These are phyloP conservation scores for Leccinum huronense DNA, from an alignment of 1,284 basidiomycete species.

Conservation along the genomic window DNA sequence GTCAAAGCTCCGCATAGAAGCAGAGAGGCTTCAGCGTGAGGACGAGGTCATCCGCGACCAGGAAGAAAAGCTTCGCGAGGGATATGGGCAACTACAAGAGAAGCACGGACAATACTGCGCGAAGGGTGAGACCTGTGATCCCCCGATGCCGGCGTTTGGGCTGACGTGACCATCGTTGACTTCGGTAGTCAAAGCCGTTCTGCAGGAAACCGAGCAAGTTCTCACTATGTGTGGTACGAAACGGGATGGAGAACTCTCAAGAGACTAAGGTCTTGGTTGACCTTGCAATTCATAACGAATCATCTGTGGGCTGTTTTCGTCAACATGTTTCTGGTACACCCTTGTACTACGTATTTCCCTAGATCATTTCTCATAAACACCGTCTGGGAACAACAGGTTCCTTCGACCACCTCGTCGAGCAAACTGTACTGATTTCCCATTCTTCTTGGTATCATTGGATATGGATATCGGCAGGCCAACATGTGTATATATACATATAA, in stretches of 20 bases:
- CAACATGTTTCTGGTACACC: background rate
- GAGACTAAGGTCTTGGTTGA: background rate
- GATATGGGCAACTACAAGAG: slow-evolving; percentile 54
- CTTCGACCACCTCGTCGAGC: background rate
- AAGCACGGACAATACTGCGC: slow-evolving; percentile 56
- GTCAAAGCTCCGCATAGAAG: slow-evolving; percentile 52
- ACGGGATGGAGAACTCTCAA: slow-evolving; percentile 34
- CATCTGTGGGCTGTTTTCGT: slow-evolving; percentile 1
- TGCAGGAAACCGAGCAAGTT: slow-evolving; percentile 56
- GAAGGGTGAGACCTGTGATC: slow-evolving; percentile 46
- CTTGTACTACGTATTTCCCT: background rate
- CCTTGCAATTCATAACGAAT: background rate
- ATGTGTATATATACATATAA: background rate
- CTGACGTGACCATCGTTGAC: slow-evolving; percentile 16
- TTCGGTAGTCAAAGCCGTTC: slow-evolving; percentile 51
- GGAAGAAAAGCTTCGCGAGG: slow-evolving; percentile 49
- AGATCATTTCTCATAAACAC: background rate
- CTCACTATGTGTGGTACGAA: slow-evolving; percentile 47
- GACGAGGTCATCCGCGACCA: slow-evolving; percentile 55
- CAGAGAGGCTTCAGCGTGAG: slow-evolving; percentile 54
- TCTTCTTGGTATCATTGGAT: background rate
- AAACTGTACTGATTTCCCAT: background rate
- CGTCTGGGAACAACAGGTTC: background rate
- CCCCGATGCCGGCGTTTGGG: background rate
- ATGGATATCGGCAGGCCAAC: background rate